Percentiles rank a stretch among this genome's conserved stretches.
Conservation (phyloP, 805 yeast genomes). For the Candida ulmi region DNA sequence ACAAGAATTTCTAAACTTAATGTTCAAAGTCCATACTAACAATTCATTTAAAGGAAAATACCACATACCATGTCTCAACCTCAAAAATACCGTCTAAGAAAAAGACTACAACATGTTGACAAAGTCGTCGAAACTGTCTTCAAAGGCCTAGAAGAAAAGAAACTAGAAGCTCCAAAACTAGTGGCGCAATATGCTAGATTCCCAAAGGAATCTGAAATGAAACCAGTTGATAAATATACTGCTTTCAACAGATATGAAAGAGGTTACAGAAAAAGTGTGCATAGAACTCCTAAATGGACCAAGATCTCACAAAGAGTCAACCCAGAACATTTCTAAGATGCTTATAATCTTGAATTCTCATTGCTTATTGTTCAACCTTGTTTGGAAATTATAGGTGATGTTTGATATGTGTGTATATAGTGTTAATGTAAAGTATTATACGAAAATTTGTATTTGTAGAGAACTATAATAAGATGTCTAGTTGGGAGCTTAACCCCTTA, state of each 20-base stretch:
- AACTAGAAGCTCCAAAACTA: constrained; percentile 9
- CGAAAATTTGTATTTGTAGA: too few relatives aligned
- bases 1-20: background rate
- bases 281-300: constrained; percentile 89
- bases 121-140: constrained; percentile 62
- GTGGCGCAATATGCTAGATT: constrained; percentile 35
- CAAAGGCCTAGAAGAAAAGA: constrained; percentile 35
- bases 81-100: constrained; percentile 82
- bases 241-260: constrained; percentile 69
- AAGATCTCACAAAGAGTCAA: constrained; percentile 73
- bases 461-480: too few relatives aligned
- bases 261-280: constrained; percentile 84
- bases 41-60: constrained; percentile 42
- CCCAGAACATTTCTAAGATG: constrained; percentile 39
- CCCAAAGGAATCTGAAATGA: constrained; percentile 82
- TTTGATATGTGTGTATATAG: too few relatives aligned
- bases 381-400: too few relatives aligned
- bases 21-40: background rate
- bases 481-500: too few relatives aligned
- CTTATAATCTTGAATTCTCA: background rate
- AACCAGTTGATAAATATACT: constrained; percentile 78
- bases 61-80: constrained; percentile 74
- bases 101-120: constrained; percentile 80
- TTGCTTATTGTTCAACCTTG: too few relatives aligned
- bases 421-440: background rate